A percentile compares a stretch with the other conserved stretches of the same genome.
Evolutionary conservation across 2,329 filamentous ascomycete species (phyloP).

Genomic region (Sporothrix phasma): DNA sequence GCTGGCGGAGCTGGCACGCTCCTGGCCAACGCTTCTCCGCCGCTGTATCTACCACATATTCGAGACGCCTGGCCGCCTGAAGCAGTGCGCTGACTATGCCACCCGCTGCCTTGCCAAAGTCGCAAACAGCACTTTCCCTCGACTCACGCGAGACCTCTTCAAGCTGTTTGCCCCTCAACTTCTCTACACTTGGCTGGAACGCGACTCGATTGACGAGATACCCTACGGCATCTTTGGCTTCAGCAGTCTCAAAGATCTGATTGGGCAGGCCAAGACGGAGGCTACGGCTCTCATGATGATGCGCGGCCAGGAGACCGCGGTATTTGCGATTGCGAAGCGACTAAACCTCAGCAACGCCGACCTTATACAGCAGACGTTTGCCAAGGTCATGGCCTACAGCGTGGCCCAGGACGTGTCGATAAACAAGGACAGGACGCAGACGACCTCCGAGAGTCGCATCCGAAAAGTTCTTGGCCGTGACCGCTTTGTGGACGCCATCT

Average conservation of each 20-base stretch:
- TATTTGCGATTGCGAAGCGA: slow-evolving; percentile 48
- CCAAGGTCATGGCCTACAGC: slow-evolving; percentile 72
- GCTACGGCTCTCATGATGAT: slow-evolving; percentile 72
- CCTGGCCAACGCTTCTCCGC: slow-evolving; percentile 77
- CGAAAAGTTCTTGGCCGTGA: slow-evolving; percentile 60
- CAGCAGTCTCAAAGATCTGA: slow-evolving; percentile 52
- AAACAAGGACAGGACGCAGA: slow-evolving; percentile 30
- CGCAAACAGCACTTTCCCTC: slow-evolving; percentile 54
- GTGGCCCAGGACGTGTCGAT: slow-evolving; percentile 63
- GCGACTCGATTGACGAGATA: slow-evolving; percentile 56
- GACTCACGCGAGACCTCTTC: slow-evolving; percentile 62
- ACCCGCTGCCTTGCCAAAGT: slow-evolving; percentile 59
- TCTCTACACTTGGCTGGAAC: slow-evolving; percentile 79
- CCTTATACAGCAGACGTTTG: slow-evolving; percentile 59
- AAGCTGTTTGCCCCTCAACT: slow-evolving; percentile 78
- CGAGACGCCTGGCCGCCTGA: slow-evolving; percentile 70
- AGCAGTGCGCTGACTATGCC: slow-evolving; percentile 57
- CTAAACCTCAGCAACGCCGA: slow-evolving; percentile 45
- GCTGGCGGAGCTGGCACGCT: slow-evolving; percentile 65
- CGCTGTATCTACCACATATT: slow-evolving; percentile 90
- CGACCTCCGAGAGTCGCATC: slow-evolving; percentile 55
- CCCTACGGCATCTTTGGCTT: slow-evolving; percentile 85
- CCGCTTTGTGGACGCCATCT: slow-evolving; percentile 51
- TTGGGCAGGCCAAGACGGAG: slow-evolving; percentile 65
- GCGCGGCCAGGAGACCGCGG: slow-evolving; percentile 59